These are phyloP conservation scores for Pichia sp. DNA, from an alignment of 1,139 yeast genomes.

Conservation along the genomic window DNA sequence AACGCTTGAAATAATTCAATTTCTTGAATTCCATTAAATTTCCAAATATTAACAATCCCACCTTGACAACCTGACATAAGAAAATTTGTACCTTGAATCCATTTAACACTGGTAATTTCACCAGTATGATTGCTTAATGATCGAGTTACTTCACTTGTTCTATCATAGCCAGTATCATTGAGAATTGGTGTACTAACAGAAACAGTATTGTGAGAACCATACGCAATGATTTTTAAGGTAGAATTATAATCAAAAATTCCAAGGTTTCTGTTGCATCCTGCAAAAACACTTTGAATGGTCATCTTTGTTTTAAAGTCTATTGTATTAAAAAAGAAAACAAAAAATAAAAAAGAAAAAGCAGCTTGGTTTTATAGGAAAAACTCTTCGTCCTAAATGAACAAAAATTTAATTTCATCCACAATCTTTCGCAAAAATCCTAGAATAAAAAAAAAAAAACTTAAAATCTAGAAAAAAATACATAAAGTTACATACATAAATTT, in stretches of 20 bases:
- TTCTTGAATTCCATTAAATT: slow-evolving; percentile 24
- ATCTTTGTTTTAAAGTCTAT: background rate
- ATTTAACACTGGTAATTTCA: slow-evolving; percentile 55
- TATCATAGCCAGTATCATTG: slow-evolving; percentile 25
- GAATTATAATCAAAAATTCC: slow-evolving; percentile 55
- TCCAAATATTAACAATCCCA: slow-evolving; percentile 57
- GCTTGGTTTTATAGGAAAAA: no score
- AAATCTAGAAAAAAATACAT: no score
- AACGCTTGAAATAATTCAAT: slow-evolving; percentile 33
- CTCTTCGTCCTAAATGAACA: no score
- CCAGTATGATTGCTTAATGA: slow-evolving; percentile 56
- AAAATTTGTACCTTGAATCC: slow-evolving; percentile 41
- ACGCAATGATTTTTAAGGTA: slow-evolving; percentile 47
- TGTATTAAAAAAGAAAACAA: background rate
- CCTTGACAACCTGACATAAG: slow-evolving; percentile 68
- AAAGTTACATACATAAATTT: no score
- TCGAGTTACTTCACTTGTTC: slow-evolving; percentile 41
- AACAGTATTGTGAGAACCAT: slow-evolving; percentile 67
- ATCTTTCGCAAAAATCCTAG: background rate
- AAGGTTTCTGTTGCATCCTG: slow-evolving; percentile 77
- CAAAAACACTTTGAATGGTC: slow-evolving; percentile 52
- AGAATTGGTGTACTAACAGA: slow-evolving; percentile 60
- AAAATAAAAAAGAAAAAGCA: no score
- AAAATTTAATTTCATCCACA: no score
- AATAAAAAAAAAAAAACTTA: no score